Percentiles rank a stretch among this genome's conserved stretches.
Evolutionary conservation across 2,329 filamentous ascomycete genomes (phyloP).

Genomic region (Tolypocladium guangdongense): DNA sequence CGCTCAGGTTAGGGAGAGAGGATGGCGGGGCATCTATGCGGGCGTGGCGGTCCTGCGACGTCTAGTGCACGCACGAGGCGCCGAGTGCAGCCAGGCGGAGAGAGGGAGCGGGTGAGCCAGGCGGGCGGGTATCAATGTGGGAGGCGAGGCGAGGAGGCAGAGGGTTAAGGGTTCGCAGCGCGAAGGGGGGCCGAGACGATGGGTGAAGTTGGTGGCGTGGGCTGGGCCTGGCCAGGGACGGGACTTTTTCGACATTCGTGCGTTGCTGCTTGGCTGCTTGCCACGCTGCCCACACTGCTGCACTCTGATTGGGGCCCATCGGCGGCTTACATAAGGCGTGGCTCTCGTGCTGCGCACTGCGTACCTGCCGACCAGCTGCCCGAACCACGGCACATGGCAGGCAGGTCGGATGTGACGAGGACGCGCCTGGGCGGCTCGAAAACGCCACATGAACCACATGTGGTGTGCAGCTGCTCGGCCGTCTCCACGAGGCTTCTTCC

Average conservation of each 20-base stretch:
- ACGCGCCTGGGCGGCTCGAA: background rate
- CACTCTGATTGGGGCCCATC: constrained; percentile 1
- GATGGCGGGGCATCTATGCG: constrained; percentile 5
- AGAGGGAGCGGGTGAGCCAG: background rate
- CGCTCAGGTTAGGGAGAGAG: constrained; percentile 2
- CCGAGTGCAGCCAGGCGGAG: background rate
- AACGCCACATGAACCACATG: too few species aligned
- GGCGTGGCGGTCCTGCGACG: background rate
- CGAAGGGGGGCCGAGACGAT: background rate
- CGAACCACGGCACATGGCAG: background rate
- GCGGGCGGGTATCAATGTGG: background rate
- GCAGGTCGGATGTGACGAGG: background rate
- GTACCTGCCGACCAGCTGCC: background rate
- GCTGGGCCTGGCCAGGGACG: background rate
- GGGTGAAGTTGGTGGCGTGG: background rate
- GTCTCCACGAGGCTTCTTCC: background rate
- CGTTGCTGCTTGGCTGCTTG: background rate
- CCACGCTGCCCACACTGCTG: background rate
- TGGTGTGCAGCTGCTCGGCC: too few species aligned
- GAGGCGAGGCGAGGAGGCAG: background rate
- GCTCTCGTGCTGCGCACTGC: too few species aligned
- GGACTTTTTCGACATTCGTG: constrained; percentile 2
- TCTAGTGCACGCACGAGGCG: background rate
- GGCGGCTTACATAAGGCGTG: background rate
- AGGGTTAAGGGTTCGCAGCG: background rate